Percentiles rank a stretch among this genome's conserved stretches.
Conservation (phyloP, 257 asterid species). For the Solanum chmielewskii region DNA sequence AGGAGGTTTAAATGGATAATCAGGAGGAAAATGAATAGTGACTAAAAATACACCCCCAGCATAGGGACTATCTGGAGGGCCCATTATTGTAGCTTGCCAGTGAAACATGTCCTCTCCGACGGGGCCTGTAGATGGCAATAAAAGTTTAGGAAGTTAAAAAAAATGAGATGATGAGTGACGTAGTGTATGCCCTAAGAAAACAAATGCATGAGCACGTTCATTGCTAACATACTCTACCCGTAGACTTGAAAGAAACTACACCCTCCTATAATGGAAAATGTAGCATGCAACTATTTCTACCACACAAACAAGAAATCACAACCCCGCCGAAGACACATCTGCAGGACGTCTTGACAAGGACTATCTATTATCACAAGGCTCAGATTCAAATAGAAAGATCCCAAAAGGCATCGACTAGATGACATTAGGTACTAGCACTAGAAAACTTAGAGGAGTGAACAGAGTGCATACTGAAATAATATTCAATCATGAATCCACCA, state of each 20-base stretch:
- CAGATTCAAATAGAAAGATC: background rate
- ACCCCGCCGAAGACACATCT: background rate
- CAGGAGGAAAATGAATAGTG: slow-evolving; percentile 1
- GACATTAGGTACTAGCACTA: background rate
- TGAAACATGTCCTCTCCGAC: slow-evolving; percentile 4
- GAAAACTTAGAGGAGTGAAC: background rate
- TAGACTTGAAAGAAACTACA: background rate
- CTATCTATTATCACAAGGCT: background rate
- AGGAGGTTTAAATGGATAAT: slow-evolving; percentile 1
- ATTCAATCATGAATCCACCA: background rate
- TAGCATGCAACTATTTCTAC: background rate
- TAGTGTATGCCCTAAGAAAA: background rate
- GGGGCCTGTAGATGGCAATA: background rate
- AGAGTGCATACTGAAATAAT: background rate
- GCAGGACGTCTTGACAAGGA: background rate
- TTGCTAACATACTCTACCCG: background rate
- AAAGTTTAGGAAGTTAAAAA: background rate
- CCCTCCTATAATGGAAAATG: background rate
- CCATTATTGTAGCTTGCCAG: background rate
- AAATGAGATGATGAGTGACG: background rate
- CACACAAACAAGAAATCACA: background rate
- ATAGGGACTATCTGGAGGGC: background rate
- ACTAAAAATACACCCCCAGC: background rate
- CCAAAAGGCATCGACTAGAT: background rate
- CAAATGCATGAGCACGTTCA: background rate